Base-by-base conservation (phyloP, 73 alveolate species). In the Paramecium primaurelia region DNA sequence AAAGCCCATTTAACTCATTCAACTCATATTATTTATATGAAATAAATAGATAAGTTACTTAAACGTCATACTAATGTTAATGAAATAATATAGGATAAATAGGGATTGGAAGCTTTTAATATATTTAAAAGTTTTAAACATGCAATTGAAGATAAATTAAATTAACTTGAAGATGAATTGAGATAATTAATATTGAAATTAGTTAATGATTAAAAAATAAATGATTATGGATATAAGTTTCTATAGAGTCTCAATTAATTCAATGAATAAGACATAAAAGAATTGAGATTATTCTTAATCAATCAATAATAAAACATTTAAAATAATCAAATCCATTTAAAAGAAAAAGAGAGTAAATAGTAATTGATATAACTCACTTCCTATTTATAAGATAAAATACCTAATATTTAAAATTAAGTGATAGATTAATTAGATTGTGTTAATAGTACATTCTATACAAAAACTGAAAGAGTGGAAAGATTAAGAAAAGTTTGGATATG, bases 401-500 rank as follows among this genome's bases (percentile, higher is more conserved):
- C 75, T 4, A 47, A 47, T 14, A 38, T 73, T 2, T 73, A 73
- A 14, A 73, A 73, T 3, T 36, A 18, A 1, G 18, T 73, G n/a
- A 42, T 80, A 26, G 73, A 42, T 80, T 4, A 42, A 25, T 47
- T 80, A 26, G 91, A 80, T 22, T 40, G 77, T 80, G 44, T 47
- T 11, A 80, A 80, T 47, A 80, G 47, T 22, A 45, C 71, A 45
- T 80, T 26, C 30, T 80, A 80, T 18, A 45, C 18, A 38, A 47
- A 47, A 12, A 25, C 38, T 3, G 71, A 42, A 7, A 32, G 18
- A 36, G 30, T 80, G 6, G 58, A 47, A 22, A 80, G 91, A 49
- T 28, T 80, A 47, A 12, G 51, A 45, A 80, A 80, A 47, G 91
- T 80, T 9, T 47, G 71, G 77, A 80, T 80, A 38, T 16, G 88